Conservation (phyloP, 192 early-diverging fungal species). For the Entomortierella lignicola region DNA sequence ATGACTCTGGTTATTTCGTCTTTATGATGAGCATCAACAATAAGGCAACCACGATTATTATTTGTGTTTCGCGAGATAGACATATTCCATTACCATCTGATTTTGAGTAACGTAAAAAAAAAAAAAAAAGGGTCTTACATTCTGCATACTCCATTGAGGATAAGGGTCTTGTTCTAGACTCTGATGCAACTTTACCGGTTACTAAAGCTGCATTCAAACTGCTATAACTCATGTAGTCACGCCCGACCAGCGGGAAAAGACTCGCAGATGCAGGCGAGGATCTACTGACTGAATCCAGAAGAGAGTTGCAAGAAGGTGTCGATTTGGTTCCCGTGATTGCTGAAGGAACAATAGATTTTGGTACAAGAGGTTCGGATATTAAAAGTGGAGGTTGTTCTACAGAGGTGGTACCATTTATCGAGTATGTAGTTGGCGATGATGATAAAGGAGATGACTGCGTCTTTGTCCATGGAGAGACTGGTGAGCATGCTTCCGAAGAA, state of each 20-base stretch:
- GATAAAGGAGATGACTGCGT: not conserved
- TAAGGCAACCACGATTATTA: no score
- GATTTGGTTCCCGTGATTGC: constrained; percentile 30
- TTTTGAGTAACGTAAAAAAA: not conserved
- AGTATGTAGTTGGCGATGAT: constrained; percentile 14
- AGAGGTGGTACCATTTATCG: not conserved
- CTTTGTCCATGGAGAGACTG: not conserved
- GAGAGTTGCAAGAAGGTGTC: constrained; percentile 7
- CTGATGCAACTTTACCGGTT: constrained; percentile 1
- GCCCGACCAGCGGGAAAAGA: constrained; percentile 50
- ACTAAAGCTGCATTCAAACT: constrained; percentile 15
- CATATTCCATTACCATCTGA: not conserved
- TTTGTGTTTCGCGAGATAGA: not conserved
- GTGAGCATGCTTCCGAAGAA: not conserved
- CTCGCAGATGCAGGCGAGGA: constrained; percentile 7
- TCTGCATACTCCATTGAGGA: constrained; percentile 52
- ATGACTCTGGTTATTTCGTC: no score
- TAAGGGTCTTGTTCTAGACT: constrained; percentile 21
- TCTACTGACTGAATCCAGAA: not conserved
- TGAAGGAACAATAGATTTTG: constrained; percentile 34
- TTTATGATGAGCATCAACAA: no score
- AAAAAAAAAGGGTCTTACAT: constrained; percentile 22
- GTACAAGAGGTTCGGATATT: constrained; percentile 15
- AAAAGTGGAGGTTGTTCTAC: not conserved
- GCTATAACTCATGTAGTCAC: constrained; percentile 27